Percentiles rank a stretch among this genome's conserved stretches.
Evolutionary conservation across 2,329 filamentous ascomycete genomes (phyloP).

Genomic region (Aspergillus fumigatus): DNA sequence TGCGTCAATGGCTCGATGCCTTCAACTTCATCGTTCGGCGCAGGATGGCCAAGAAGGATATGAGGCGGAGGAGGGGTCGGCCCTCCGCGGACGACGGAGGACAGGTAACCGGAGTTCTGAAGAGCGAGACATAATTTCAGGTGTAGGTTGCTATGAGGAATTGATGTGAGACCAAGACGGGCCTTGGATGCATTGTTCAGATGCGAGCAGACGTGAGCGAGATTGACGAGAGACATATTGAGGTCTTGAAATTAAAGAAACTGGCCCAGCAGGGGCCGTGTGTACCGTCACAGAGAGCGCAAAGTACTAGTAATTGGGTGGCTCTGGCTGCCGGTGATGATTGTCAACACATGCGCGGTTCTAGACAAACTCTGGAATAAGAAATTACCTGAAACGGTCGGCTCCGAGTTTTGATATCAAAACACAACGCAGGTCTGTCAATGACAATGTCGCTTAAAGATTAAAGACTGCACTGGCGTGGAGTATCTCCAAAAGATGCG

Average conservation of each 20-base stretch:
- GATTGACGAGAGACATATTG: slow-evolving; percentile 67
- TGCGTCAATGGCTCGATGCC: slow-evolving; percentile 54
- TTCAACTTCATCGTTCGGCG: slow-evolving; percentile 34
- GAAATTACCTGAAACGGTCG: neutral
- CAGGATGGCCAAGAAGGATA: slow-evolving; percentile 50
- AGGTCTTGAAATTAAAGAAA: slow-evolving; percentile 6
- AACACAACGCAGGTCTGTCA: neutral
- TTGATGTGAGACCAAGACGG: slow-evolving; percentile 77
- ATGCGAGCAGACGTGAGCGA: slow-evolving; percentile 81
- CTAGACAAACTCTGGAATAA: neutral
- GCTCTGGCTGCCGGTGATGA: neutral
- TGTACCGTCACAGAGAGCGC: neutral
- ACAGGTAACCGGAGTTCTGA: slow-evolving; percentile 77
- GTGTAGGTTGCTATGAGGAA: slow-evolving; percentile 76
- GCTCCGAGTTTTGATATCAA: neutral
- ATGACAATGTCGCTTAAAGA: neutral
- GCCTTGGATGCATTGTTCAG: slow-evolving; percentile 83
- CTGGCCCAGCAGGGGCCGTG: slow-evolving; percentile 19
- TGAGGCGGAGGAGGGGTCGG: slow-evolving; percentile 51
- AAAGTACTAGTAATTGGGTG: neutral
- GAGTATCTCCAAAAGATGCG: slow-evolving; percentile 11
- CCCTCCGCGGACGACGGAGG: slow-evolving; percentile 70
- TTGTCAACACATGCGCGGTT: neutral
- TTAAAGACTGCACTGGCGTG: neutral
- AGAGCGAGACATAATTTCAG: slow-evolving; percentile 70